Percentiles rank a stretch among this genome's conserved stretches.
Conservation (phyloP, 352 stramenopile genomes). For the Phytophthora boehmeriae region DNA sequence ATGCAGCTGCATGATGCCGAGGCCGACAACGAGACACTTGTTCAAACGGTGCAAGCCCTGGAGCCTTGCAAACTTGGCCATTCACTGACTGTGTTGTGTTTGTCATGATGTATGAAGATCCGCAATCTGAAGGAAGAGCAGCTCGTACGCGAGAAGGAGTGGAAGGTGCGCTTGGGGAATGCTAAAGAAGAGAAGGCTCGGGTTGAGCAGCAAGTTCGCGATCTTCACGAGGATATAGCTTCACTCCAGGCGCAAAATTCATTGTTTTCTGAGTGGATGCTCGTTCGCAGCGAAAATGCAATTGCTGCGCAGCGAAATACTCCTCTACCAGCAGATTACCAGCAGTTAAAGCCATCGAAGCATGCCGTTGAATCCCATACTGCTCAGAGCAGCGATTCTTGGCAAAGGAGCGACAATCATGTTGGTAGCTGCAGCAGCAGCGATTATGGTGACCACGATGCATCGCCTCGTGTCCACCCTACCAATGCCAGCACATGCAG, state of each 20-base stretch:
- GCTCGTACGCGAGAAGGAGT: slow-evolving; percentile 61
- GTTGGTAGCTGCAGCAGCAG: slow-evolving; percentile 16
- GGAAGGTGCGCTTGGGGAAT: slow-evolving; percentile 64
- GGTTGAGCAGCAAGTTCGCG: slow-evolving; percentile 46
- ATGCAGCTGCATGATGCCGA: slow-evolving; percentile 61
- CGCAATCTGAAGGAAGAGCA: slow-evolving; percentile 75
- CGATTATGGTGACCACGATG: slow-evolving; percentile 11
- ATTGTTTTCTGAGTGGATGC: slow-evolving; percentile 81
- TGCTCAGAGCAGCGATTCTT: slow-evolving; percentile 12
- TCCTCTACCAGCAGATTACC: slow-evolving; percentile 9
- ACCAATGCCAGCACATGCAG: not conserved
- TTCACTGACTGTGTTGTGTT: not conserved
- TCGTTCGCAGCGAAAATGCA: slow-evolving; percentile 69
- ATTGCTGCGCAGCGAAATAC: slow-evolving; percentile 36
- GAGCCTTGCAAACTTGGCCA: not conserved
- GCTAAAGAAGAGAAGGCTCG: slow-evolving; percentile 51
- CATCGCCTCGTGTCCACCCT: slow-evolving; percentile 2
- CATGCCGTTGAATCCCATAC: slow-evolving; percentile 2
- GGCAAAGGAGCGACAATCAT: slow-evolving; percentile 24
- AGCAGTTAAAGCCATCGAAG: slow-evolving; percentile 12
- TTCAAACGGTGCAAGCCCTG: slow-evolving; percentile 49
- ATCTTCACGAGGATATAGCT: slow-evolving; percentile 65
- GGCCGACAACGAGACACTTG: slow-evolving; percentile 74
- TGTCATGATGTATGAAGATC: slow-evolving; percentile 43
- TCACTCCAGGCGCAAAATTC: slow-evolving; percentile 69